Base-by-base conservation (phyloP, 345 rosid genomes). In the Eucalyptus dawsonii region DNA sequence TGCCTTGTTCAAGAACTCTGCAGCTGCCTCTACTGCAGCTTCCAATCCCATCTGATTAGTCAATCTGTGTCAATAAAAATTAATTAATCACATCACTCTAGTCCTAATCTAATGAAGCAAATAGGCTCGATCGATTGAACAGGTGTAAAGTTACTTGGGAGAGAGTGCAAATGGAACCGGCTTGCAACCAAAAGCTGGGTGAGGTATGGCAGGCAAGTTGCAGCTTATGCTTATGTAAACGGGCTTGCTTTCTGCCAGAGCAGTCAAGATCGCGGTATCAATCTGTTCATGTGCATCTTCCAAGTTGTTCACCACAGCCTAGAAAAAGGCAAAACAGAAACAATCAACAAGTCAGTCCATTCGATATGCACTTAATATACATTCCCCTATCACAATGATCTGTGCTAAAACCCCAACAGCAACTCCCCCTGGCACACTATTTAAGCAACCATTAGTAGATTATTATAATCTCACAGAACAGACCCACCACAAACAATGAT, bases 221-320 rank as follows among this genome's bases (percentile, higher is more conserved):
- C 97, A 96, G 93, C 97, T 83, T 37, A 96, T 54, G 88, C 97
- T 96, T 87, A 96, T 94, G 90, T 96, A 96, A 88, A 96, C 96
- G 24, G 97, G 98, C 91, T 96, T 96, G 95, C 97, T 95, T 91
- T 95, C 97, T 91, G 93, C 94, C 91, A 96, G 91, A 87, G 97
- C 92, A 58, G 96, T 96, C 21, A 95, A 95, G 67, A 96, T 94
- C 0, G 97, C 97, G 15, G 98, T 94, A 86, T 95, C 98, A 16
- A 96, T 94, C 92, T 88, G 88, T 89, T 96, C 95, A 87, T 96
- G 98, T 1, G 97, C 98, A 88, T 96, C 97, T n/a, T 95, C 97
- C 94, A 96, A 92, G 92, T 96, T 92, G 87, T 94, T 96, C 91
- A 95, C 96, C 91, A 95, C 94, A n/a, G 97, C 97, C 98, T 96